These are phyloP conservation scores for Candida ipomoeae DNA, from an alignment of 805 yeast genomes.

Conservation along the genomic window DNA sequence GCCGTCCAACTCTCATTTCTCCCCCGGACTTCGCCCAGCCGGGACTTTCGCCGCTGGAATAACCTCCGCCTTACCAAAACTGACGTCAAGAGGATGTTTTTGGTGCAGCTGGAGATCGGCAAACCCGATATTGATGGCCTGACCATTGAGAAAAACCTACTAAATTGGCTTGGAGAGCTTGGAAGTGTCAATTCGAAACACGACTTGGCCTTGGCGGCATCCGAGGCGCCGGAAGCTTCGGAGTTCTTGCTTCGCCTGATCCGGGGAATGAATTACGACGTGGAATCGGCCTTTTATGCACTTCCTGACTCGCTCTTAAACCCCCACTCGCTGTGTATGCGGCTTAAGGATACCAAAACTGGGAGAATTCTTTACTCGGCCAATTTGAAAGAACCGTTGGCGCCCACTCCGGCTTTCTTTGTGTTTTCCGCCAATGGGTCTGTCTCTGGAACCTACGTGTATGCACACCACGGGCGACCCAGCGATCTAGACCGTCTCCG, in stretches of 20 bases:
- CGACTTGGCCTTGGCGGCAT: conserved; percentile 22
- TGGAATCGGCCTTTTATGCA: conserved; percentile 15
- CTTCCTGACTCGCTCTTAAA: conserved; percentile 8
- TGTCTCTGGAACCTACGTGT: conserved; percentile 23
- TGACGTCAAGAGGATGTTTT: conserved; percentile 63
- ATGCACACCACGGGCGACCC: conserved; percentile 28
- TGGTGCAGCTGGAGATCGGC: conserved; percentile 27
- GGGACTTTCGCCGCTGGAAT: conserved; percentile 77
- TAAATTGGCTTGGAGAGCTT: conserved; percentile 26
- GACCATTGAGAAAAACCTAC: conserved; percentile 26
- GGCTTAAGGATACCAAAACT: conserved; percentile 20
- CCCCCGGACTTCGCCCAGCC: conserved; percentile 77
- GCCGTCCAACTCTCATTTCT: conserved; percentile 66
- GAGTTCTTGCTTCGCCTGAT: conserved; percentile 25
- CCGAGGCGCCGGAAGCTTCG: conserved; percentile 24
- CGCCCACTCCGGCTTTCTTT: conserved; percentile 30
- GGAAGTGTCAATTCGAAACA: conserved; percentile 21
- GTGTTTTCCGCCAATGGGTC: conserved; percentile 26
- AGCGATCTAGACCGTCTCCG: conserved; percentile 25
- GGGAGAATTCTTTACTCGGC: conserved; percentile 25
- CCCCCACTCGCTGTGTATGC: conserved; percentile 27
- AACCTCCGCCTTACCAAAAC: conserved; percentile 59
- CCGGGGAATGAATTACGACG: conserved; percentile 25
- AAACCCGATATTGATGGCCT: conserved; percentile 13
- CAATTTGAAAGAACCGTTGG: conserved; percentile 21